Conservation (phyloP, 345 rosid species). For the Populus simonii region DNA sequence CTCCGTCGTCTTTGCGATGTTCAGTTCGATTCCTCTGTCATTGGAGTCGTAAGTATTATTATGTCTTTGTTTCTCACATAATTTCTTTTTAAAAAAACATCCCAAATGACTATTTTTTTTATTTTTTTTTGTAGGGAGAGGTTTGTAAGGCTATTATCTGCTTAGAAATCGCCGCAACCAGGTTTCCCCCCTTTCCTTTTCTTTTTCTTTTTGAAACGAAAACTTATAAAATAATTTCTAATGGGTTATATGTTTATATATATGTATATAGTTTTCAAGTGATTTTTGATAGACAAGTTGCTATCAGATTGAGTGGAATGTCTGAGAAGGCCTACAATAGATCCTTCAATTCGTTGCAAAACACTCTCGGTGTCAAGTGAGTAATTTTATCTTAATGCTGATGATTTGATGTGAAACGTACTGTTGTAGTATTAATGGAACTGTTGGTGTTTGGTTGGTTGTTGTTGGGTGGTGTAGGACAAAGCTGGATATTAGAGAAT, state of each 20-base stretch:
- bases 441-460: neutral
- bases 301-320: constrained; percentile 79
- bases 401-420: neutral
- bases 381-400: constrained; percentile 14
- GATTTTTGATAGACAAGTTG: constrained; percentile 67
- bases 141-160: constrained; percentile 84
- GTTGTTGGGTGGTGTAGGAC: constrained; percentile 38
- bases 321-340: constrained; percentile 81
- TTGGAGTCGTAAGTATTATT: constrained; percentile 63
- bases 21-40: constrained; percentile 83
- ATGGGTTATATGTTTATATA: neutral
- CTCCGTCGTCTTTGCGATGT: constrained; percentile 92
- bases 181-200: constrained; percentile 28
- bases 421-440: neutral
- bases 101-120: neutral
- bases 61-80: neutral
- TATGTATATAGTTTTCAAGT: constrained; percentile 44
- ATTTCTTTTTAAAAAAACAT: too few species aligned
- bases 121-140: constrained; percentile 62
- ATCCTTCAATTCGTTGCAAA: constrained; percentile 76
- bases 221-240: neutral
- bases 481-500: constrained; percentile 63
- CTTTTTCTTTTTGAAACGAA: neutral
- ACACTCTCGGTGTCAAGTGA: constrained; percentile 75
- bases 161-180: constrained; percentile 78